Conservation (phyloP, 1,139 yeast species). For the Yamadazyma sp. region DNA sequence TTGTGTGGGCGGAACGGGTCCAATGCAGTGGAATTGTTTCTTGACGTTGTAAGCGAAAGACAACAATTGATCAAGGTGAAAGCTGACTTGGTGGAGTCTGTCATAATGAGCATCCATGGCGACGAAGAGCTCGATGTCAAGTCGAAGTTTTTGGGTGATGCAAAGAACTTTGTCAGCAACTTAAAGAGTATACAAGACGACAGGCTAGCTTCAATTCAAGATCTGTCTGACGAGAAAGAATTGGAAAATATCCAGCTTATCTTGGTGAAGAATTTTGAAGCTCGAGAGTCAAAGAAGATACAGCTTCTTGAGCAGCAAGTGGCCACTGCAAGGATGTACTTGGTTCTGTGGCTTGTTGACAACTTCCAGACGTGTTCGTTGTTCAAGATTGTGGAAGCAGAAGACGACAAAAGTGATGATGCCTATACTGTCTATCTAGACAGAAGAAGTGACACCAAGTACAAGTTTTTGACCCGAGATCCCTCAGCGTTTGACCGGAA, state of each 20-base stretch:
- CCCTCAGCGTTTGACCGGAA: background rate
- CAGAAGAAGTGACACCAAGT: background rate
- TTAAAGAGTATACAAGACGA: conserved; percentile 27
- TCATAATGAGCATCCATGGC: conserved; percentile 10
- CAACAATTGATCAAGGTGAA: conserved; percentile 56
- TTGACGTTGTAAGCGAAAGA: conserved; percentile 72
- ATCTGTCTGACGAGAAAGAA: conserved; percentile 16
- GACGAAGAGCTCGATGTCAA: conserved; percentile 10
- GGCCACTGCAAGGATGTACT: conserved; percentile 3
- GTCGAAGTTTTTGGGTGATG: conserved; percentile 18
- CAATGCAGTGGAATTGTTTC: conserved; percentile 70
- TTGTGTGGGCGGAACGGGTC: conserved; percentile 82
- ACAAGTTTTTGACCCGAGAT: background rate
- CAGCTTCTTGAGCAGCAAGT: conserved; percentile 5
- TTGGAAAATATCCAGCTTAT: conserved; percentile 24
- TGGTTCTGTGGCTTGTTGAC: conserved; percentile 11
- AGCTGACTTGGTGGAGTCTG: conserved; percentile 52
- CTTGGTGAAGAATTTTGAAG: conserved; percentile 24
- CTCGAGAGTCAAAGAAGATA: conserved; percentile 15
- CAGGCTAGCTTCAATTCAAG: conserved; percentile 21
- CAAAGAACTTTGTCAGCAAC: conserved; percentile 21
- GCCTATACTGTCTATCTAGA: background rate
- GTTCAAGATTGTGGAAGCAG: conserved; percentile 6
- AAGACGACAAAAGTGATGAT: background rate
- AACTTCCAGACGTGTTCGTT: conserved; percentile 13